These are phyloP conservation scores for Colletotrichum sp. DNA, from an alignment of 2,329 filamentous ascomycete species.

Conservation along the genomic window DNA sequence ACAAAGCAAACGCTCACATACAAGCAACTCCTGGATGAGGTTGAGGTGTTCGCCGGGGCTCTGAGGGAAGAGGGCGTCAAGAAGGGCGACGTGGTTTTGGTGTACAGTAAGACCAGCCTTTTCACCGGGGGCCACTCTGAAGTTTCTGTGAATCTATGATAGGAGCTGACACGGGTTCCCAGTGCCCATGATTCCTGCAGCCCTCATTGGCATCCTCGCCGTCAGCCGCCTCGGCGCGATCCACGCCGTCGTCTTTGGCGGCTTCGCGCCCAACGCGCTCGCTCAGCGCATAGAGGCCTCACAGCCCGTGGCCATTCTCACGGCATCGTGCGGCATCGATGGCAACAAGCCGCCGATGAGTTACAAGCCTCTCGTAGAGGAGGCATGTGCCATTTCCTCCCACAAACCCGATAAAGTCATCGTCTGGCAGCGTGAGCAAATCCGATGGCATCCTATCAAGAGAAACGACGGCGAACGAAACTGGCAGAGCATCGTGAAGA, in stretches of 20 bases:
- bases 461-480: slow-evolving; percentile 73
- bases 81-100: slow-evolving; percentile 84
- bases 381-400: slow-evolving; percentile 68
- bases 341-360: slow-evolving; percentile 78
- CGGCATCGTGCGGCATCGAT: slow-evolving; percentile 91
- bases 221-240: slow-evolving; percentile 83
- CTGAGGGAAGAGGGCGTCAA: slow-evolving; percentile 81
- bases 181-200: slow-evolving; percentile 96
- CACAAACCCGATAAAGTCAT: slow-evolving; percentile 78
- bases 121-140: not conserved
- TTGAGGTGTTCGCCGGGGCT: slow-evolving; percentile 82
- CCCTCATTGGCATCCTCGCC: slow-evolving; percentile 85
- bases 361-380: slow-evolving; percentile 80
- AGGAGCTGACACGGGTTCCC: not conserved
- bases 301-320: slow-evolving; percentile 77
- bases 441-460: slow-evolving; percentile 74
- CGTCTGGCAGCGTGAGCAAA: slow-evolving; percentile 83
- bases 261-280: slow-evolving; percentile 81
- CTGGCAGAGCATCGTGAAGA: slow-evolving; percentile 80
- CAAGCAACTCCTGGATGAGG: slow-evolving; percentile 74
- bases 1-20: slow-evolving; percentile 79
- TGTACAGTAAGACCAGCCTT: slow-evolving; percentile 73
- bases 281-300: slow-evolving; percentile 90
- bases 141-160: not conserved
- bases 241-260: slow-evolving; percentile 92